Conservation (phyloP, 2,329 filamentous ascomycete genomes). For the Calonectria henricotiae region DNA sequence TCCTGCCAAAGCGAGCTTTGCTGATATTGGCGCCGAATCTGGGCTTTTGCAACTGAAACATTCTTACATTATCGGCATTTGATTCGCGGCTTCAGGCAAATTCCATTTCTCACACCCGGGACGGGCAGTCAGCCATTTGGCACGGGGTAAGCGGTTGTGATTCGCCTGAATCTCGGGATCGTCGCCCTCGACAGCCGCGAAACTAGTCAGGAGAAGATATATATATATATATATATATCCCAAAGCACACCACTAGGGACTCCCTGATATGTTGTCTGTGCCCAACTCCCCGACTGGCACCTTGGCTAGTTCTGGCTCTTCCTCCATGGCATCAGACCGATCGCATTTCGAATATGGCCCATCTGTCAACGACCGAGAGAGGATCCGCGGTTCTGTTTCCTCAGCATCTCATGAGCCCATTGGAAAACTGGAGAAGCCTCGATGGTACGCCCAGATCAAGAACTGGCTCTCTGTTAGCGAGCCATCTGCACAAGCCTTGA, state of each 20-base stretch:
- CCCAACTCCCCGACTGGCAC: conserved; percentile 31
- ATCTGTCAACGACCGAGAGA: conserved; percentile 46
- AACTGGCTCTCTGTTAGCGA: conserved; percentile 67
- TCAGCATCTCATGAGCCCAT: conserved; percentile 41
- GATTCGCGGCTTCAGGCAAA: background rate
- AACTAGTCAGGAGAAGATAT: background rate
- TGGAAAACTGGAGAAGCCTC: conserved; percentile 52
- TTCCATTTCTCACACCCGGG: conserved; percentile 18
- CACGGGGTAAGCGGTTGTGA: background rate
- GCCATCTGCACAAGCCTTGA: conserved; percentile 67
- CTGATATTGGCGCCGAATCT: background rate
- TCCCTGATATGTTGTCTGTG: conserved; percentile 24
- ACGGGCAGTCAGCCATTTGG: conserved; percentile 19
- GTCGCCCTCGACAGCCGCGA: conserved; percentile 7
- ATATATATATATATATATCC: conserved; percentile 15
- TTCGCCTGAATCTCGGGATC: background rate
- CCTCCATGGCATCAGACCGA: conserved; percentile 39
- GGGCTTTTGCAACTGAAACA: conserved; percentile 22
- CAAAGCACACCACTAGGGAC: background rate
- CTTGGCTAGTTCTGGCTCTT: conserved; percentile 35
- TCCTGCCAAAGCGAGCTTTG: background rate
- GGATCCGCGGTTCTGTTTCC: conserved; percentile 35
- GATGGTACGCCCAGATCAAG: conserved; percentile 64
- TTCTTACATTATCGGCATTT: conserved; percentile 16
- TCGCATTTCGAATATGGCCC: conserved; percentile 50